Evolutionary conservation across 768 basidiomycete genomes (phyloP).

Genomic region (Psilocybe tampanensis): DNA sequence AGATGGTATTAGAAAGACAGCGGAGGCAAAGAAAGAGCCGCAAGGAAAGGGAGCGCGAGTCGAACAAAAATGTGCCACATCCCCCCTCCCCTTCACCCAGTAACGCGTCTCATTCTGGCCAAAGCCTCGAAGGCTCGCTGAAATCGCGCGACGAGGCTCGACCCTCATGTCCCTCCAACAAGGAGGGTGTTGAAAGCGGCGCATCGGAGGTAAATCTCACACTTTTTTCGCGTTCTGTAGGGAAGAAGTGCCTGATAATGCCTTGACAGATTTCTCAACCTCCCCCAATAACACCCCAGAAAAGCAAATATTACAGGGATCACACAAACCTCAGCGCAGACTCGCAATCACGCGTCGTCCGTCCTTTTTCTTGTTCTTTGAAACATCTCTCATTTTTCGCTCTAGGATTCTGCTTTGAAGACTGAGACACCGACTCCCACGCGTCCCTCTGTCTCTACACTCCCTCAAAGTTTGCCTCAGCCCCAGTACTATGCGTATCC

Average conservation of each 20-base stretch:
- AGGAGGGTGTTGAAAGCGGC: slow-evolving; percentile 29
- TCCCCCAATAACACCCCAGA: slow-evolving; percentile 59
- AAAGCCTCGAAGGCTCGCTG: slow-evolving; percentile 51
- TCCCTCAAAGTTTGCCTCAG: slow-evolving; percentile 27
- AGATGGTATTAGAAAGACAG: slow-evolving; percentile 75
- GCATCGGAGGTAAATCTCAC: slow-evolving; percentile 44
- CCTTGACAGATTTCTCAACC: slow-evolving; percentile 21
- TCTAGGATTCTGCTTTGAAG: slow-evolving; percentile 34
- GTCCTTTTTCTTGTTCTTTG: slow-evolving; percentile 17
- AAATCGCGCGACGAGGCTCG: slow-evolving; percentile 58
- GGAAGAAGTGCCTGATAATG: slow-evolving; percentile 10
- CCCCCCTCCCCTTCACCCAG: slow-evolving; percentile 56
- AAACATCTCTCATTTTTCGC: slow-evolving; percentile 15
- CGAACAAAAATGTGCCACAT: slow-evolving; percentile 32
- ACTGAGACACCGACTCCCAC: slow-evolving; percentile 50
- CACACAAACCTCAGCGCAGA: slow-evolving; percentile 40
- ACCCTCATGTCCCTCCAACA: slow-evolving; percentile 31
- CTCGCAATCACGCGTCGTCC: slow-evolving; percentile 31
- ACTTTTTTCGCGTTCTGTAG: slow-evolving; percentile 31
- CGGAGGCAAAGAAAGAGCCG: slow-evolving; percentile 56
- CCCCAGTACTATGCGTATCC: slow-evolving; percentile 41
- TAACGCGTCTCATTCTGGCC: slow-evolving; percentile 45
- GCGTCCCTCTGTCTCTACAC: slow-evolving; percentile 32
- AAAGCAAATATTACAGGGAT: slow-evolving; percentile 63
- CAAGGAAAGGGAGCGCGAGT: slow-evolving; percentile 48